Percentiles rank a stretch among this genome's conserved stretches.
phyloP scores from a whole-genome alignment of 2,329 filamentous ascomycete species.

The Aspergillus sp. region DNA sequence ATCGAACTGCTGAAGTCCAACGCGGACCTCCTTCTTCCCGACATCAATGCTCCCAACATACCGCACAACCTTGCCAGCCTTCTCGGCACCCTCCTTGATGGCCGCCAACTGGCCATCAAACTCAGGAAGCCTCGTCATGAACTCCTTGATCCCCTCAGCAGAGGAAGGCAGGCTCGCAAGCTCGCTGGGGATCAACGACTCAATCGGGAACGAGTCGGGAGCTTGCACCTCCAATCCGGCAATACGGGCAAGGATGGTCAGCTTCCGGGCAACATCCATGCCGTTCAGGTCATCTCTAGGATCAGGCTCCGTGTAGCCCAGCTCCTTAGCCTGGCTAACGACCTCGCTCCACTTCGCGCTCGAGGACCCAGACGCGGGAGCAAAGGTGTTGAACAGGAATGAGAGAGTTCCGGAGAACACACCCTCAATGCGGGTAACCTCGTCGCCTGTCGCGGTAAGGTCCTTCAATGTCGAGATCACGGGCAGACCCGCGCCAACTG shows the following conservation, averaged over 20 bases:
- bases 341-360: constrained; percentile 82
- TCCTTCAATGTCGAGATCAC: constrained; percentile 93
- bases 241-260: constrained; percentile 89
- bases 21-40: constrained; percentile 76
- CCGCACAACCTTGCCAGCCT: constrained; percentile 85
- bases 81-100: constrained; percentile 79
- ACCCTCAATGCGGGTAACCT: constrained; percentile 89
- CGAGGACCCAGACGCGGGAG: constrained; percentile 68
- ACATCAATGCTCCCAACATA: constrained; percentile 95
- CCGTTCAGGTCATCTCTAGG: constrained; percentile 85
- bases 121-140: constrained; percentile 73
- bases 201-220: constrained; percentile 86
- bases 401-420: constrained; percentile 98
- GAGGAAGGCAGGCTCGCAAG: constrained; percentile 69
- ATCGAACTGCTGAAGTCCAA: constrained; percentile 87
- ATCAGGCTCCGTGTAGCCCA: constrained; percentile 90
- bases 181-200: constrained; percentile 87
- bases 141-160: constrained; percentile 67
- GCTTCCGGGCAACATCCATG: constrained; percentile 87
- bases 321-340: constrained; percentile 85
- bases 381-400: constrained; percentile 97
- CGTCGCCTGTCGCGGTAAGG: constrained; percentile 88
- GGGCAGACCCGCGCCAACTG: constrained; percentile 88
- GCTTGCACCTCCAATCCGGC: constrained; percentile 78
- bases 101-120: constrained; percentile 91